Conservation (phyloP, 441 rosid genomes). For the Raphanus hybrid region DNA sequence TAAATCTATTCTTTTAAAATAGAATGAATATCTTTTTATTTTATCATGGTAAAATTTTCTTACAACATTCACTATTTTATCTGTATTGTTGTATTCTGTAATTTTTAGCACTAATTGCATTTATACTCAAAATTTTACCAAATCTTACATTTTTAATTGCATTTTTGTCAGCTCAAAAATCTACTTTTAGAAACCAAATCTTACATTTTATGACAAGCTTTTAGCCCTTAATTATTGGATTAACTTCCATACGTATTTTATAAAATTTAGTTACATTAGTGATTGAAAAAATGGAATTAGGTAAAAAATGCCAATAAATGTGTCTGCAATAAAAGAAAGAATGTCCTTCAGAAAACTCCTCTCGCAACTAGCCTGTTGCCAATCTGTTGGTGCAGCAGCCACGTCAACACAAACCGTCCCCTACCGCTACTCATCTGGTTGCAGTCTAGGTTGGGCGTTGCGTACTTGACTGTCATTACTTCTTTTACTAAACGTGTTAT, state of each 20-base stretch:
- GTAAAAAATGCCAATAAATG: too few relatives aligned
- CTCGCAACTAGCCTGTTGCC: too few relatives aligned
- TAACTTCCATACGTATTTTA: background rate
- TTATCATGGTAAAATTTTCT: background rate
- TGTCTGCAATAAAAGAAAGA: too few relatives aligned
- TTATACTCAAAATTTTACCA: background rate
- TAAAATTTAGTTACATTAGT: background rate
- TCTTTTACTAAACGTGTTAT: too few relatives aligned
- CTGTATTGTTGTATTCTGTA: background rate
- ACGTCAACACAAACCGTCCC: too few relatives aligned
- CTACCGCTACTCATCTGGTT: too few relatives aligned
- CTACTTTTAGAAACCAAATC: background rate
- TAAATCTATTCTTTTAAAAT: background rate
- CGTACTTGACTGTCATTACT: too few relatives aligned
- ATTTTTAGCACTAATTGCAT: background rate
- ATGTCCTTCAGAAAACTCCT: too few relatives aligned
- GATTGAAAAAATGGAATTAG: background rate
- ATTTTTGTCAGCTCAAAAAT: too few relatives aligned
- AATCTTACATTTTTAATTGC: background rate
- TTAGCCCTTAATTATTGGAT: background rate
- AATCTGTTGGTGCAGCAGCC: too few relatives aligned
- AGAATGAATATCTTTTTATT: background rate
- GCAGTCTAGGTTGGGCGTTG: too few relatives aligned
- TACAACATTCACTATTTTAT: background rate
- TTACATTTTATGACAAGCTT: background rate